A percentile compares a stretch with the other conserved stretches of the same genome.
Conservation (phyloP, 495 filamentous ascomycete genomes). For the Halenospora varia region DNA sequence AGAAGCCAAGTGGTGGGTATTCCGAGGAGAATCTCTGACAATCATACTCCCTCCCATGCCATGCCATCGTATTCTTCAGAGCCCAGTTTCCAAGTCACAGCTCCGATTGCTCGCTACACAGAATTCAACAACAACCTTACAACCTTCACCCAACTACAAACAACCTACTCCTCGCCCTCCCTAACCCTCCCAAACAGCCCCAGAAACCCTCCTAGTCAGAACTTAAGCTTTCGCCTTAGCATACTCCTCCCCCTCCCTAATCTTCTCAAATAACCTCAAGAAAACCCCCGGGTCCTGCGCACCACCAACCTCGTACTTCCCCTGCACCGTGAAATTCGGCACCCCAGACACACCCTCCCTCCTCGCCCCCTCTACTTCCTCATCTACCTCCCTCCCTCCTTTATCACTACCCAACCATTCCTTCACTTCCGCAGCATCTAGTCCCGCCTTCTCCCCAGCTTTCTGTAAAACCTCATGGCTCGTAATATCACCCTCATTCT, state of each 20-base stretch:
- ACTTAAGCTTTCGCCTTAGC: constrained; percentile 5
- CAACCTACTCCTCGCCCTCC: no score
- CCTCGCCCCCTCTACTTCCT: constrained; percentile 59
- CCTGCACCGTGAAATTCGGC: constrained; percentile 69
- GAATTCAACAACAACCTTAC: not conserved
- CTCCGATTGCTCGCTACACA: not conserved
- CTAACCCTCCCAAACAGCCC: not conserved
- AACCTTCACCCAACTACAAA: not conserved
- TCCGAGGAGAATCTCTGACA: no score
- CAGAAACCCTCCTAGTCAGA: not conserved
- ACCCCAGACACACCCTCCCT: constrained; percentile 61
- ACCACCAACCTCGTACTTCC: constrained; percentile 56
- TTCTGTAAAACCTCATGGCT: constrained; percentile 51
- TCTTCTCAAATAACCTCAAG: constrained; percentile 38
- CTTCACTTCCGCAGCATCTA: constrained; percentile 55
- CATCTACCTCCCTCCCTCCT: constrained; percentile 67
- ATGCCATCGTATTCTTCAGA: no score
- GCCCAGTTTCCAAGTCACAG: no score
- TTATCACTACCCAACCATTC: constrained; percentile 58
- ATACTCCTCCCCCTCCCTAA: constrained; percentile 18
- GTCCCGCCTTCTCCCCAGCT: constrained; percentile 59
- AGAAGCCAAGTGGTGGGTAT: no score
- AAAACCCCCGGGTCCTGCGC: constrained; percentile 53
- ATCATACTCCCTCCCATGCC: no score
- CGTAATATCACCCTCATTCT: constrained; percentile 75